Percentiles rank a stretch among this genome's conserved stretches.
Conservation (phyloP, 1,139 yeast species). For the Magnusiomyces sp. region DNA sequence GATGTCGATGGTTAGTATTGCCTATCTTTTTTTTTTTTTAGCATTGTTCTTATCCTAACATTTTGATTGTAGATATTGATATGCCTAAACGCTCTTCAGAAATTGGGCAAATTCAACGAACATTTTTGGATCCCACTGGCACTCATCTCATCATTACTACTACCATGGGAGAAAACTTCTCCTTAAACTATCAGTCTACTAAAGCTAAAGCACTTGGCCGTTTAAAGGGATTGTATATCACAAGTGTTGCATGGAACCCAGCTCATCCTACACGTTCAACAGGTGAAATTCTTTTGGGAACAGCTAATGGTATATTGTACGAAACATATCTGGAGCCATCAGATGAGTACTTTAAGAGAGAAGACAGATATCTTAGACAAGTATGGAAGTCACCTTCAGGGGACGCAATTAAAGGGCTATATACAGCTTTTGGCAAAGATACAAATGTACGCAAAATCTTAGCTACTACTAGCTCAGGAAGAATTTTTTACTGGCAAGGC, state of each 20-base stretch:
- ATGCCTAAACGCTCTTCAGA: constrained; percentile 26
- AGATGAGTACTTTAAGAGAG: constrained; percentile 37
- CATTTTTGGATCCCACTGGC: constrained; percentile 44
- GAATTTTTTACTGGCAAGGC: constrained; percentile 37
- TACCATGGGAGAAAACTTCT: constrained; percentile 38
- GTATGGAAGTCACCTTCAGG: constrained; percentile 31
- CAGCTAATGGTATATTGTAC: constrained; percentile 38
- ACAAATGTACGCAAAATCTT: constrained; percentile 25
- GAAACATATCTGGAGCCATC: constrained; percentile 41
- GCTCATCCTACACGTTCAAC: constrained; percentile 34
- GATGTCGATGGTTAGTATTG: constrained; percentile 32
- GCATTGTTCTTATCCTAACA: not conserved
- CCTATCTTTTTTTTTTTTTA: not conserved
- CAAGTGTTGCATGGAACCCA: constrained; percentile 39
- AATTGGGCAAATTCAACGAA: constrained; percentile 30
- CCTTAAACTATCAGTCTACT: constrained; percentile 34
- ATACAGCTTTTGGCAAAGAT: constrained; percentile 20
- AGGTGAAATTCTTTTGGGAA: constrained; percentile 44
- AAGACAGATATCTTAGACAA: constrained; percentile 36
- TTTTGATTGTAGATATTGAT: constrained; percentile 26
- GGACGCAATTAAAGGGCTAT: constrained; percentile 32
- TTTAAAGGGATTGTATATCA: constrained; percentile 37
- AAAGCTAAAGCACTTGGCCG: constrained; percentile 36
- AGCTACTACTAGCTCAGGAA: constrained; percentile 33
- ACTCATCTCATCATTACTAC: constrained; percentile 43